Evolutionary conservation across 495 filamentous ascomycete species (phyloP).

Genomic region (Aspergillus egyptiacus): DNA sequence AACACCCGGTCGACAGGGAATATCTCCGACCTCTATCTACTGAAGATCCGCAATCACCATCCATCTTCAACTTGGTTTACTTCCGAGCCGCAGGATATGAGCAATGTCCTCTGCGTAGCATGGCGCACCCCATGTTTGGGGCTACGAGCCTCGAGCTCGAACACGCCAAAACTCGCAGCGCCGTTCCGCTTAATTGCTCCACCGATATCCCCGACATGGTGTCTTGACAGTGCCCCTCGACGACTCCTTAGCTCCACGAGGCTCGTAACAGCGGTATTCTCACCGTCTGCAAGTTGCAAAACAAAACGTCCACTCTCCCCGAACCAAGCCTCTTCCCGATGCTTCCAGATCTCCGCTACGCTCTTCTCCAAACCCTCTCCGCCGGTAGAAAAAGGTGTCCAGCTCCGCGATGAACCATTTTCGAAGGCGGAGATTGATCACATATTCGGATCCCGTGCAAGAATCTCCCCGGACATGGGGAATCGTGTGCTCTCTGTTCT

Average conservation of each 20-base stretch:
- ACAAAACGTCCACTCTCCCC: not conserved
- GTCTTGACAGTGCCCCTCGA: constrained; percentile 15
- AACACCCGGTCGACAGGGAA: no score
- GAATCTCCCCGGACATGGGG: constrained; percentile 44
- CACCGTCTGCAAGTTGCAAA: not conserved
- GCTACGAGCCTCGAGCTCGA: constrained; percentile 27
- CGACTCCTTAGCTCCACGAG: constrained; percentile 16
- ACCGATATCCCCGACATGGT: constrained; percentile 19
- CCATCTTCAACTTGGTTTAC: constrained; percentile 5
- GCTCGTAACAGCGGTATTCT: not conserved
- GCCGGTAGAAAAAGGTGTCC: constrained; percentile 18
- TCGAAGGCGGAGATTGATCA: constrained; percentile 48
- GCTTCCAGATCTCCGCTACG: constrained; percentile 21
- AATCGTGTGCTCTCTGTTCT: constrained; percentile 63
- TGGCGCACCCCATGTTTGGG: constrained; percentile 43
- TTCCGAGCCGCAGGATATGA: constrained; percentile 39
- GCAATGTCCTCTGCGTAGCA: constrained; percentile 41
- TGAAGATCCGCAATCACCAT: not conserved
- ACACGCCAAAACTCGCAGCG: constrained; percentile 14
- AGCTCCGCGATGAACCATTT: constrained; percentile 30
- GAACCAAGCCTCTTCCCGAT: constrained; percentile 12
- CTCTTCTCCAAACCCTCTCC: constrained; percentile 11
- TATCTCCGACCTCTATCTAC: no score
- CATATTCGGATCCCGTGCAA: constrained; percentile 53
- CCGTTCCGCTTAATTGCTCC: constrained; percentile 18